Evolutionary conservation across 2,329 filamentous ascomycete species (phyloP), one percentile per base, ranked within the genome.

Genomic region (Gnomoniopsis smithogilvyi): DNA sequence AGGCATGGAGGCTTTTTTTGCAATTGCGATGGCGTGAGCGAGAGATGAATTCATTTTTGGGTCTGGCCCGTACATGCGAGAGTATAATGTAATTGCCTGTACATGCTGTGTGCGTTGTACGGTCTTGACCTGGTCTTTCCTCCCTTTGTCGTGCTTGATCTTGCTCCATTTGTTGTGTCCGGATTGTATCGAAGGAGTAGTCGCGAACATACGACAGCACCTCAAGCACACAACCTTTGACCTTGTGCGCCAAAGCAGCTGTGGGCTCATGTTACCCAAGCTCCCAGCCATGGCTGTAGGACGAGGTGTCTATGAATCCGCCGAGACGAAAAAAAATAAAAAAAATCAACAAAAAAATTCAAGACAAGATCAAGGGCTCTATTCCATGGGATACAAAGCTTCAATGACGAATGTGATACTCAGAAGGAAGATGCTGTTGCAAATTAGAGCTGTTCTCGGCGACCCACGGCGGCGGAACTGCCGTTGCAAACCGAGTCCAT

Each of bases 161-260:
- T 95, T 96, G 59, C 92, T 92, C 95, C 95, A 99, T 72, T 92
- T 90, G 74, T 89, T 96, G 76, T 96, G 92, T 15, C 92, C 92
- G 24, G 89, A 87, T 62, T 76, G 74, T 15, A 74, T 68, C 8
- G 67, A 59, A 10, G 78, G 64, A 17, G 77, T 79, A 17, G 76
- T 77, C 57, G 72, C 72, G 61, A 88, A 79, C 38, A 72, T 68
- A 56, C 82, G 80, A 59, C 75, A 69, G 64, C 79, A 83, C 72
- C 73, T 73, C 43, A 72, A 73, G 64, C 81, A 85, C 64, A 80
- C 60, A 36, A 38, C 26, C 10, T 30, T 33, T 1, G 55, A 30
- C 19, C 50, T 30, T 14, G 22, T 41, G 19, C 41, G 26, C 6
- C 54, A 57, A 24, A 50, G 45, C 15, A 53, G 46, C 12, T 52